These are phyloP conservation scores for Saccharomycopsis phalli DNA, from an alignment of 1,139 yeast genomes.

Conservation along the genomic window DNA sequence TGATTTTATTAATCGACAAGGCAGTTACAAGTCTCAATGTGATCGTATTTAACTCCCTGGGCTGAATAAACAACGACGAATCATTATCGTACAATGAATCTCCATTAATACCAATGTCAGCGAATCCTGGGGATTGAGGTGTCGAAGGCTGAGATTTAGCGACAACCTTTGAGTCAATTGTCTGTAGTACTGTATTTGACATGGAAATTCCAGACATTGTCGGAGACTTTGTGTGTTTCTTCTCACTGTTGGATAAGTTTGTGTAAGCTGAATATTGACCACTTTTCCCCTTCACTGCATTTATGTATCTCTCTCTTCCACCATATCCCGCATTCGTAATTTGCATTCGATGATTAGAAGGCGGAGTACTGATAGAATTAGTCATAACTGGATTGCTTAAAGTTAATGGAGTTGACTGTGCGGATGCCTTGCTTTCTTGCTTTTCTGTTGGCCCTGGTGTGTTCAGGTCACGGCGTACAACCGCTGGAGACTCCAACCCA, in stretches of 20 bases:
- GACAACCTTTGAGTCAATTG: not conserved
- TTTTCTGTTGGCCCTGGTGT: not conserved
- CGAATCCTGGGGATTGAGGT: conserved; percentile 12
- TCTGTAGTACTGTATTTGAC: not conserved
- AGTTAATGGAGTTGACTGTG: too few species aligned
- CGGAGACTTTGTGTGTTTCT: conserved; percentile 13
- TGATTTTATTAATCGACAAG: conserved; percentile 35
- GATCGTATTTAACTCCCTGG: conserved; percentile 58
- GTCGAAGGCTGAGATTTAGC: conserved; percentile 15
- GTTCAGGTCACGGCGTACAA: conserved; percentile 14
- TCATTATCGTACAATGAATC: conserved; percentile 21
- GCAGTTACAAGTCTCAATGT: conserved; percentile 52
- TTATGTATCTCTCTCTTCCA: conserved; percentile 12
- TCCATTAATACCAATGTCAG: conserved; percentile 2
- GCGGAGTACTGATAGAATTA: not conserved
- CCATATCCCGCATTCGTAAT: not conserved
- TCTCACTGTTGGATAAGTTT: conserved; percentile 3
- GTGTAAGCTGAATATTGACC: conserved; percentile 11
- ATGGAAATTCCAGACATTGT: conserved; percentile 6
- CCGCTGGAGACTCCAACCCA: conserved; percentile 18
- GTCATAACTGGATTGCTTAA: not conserved
- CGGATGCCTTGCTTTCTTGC: too few species aligned
- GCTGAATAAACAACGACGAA: conserved; percentile 48
- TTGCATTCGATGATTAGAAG: not conserved
- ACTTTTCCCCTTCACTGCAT: conserved; percentile 2